Conservation (phyloP, 371 early-diverging fungal species). For the Chytridium lagenaria region DNA sequence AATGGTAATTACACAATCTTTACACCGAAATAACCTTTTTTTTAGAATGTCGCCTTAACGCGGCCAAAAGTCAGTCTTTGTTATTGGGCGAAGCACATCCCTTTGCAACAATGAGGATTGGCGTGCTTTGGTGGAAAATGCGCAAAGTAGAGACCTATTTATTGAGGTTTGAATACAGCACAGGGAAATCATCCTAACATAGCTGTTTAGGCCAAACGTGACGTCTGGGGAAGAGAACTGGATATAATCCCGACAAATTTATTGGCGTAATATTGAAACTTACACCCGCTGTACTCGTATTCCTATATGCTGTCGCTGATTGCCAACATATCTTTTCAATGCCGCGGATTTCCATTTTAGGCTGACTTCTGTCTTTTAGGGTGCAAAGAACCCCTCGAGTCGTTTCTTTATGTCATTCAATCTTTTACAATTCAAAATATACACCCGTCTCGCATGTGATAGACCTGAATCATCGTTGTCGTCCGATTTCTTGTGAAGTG, state of each 20-base stretch:
- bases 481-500: slow-evolving; percentile 30
- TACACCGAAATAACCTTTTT: neutral
- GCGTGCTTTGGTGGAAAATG: slow-evolving; percentile 61
- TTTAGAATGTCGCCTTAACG: slow-evolving; percentile 92
- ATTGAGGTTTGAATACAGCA: slow-evolving; percentile 13
- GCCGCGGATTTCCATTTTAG: no score
- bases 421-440: neutral
- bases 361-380: no score
- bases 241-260: neutral
- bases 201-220: neutral
- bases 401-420: slow-evolving; percentile 7
- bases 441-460: slow-evolving; percentile 1
- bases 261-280: neutral
- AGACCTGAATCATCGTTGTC: slow-evolving; percentile 15
- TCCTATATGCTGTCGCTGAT: no score
- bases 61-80: slow-evolving; percentile 89
- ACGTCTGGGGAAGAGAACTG: neutral
- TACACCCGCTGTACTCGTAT: no score
- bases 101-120: slow-evolving; percentile 69
- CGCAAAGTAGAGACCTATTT: slow-evolving; percentile 21
- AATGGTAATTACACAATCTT: slow-evolving; percentile 39
- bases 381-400: neutral
- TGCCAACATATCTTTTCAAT: no score
- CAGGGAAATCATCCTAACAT: neutral
- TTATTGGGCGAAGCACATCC: slow-evolving; percentile 81